These are phyloP conservation scores for Fraxinus anomala DNA, from an alignment of 257 asterid species.

Conservation along the genomic window DNA sequence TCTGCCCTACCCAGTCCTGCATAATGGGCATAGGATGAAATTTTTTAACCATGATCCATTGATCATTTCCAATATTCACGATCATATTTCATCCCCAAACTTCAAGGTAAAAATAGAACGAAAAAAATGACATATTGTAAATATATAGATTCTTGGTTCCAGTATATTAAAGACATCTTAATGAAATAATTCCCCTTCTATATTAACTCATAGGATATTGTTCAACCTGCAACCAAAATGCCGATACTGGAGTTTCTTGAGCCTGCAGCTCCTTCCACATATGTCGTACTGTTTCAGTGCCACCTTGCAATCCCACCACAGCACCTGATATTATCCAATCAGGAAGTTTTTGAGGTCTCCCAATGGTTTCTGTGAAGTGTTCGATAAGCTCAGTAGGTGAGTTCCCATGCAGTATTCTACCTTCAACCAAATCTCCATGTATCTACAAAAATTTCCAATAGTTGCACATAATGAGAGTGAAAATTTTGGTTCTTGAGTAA, in stretches of 20 bases:
- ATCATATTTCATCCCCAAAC: constrained; percentile 3
- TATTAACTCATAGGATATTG: constrained; percentile 13
- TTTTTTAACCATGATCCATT: background rate
- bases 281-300: constrained; percentile 58
- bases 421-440: constrained; percentile 74
- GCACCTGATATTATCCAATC: constrained; percentile 97
- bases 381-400: constrained; percentile 85
- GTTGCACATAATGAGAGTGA: constrained; percentile 13
- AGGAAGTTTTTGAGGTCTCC: constrained; percentile 87
- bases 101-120: background rate
- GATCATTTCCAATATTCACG: background rate
- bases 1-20: constrained; percentile 96
- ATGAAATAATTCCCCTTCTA: background rate
- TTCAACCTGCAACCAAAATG: constrained; percentile 94
- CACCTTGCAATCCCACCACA: constrained; percentile 97
- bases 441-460: constrained; percentile 45
- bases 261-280: constrained; percentile 60
- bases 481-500: background rate
- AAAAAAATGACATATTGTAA: background rate
- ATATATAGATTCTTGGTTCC: constrained; percentile 4
- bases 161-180: background rate
- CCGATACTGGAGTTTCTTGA: constrained; percentile 81
- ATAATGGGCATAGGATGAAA: constrained; percentile 4
- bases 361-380: constrained; percentile 70
- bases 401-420: constrained; percentile 73